Evolutionary conservation across 225 moss, liverwort and hornwort species (phyloP).

Genomic region (Takakia lepidozioides): DNA sequence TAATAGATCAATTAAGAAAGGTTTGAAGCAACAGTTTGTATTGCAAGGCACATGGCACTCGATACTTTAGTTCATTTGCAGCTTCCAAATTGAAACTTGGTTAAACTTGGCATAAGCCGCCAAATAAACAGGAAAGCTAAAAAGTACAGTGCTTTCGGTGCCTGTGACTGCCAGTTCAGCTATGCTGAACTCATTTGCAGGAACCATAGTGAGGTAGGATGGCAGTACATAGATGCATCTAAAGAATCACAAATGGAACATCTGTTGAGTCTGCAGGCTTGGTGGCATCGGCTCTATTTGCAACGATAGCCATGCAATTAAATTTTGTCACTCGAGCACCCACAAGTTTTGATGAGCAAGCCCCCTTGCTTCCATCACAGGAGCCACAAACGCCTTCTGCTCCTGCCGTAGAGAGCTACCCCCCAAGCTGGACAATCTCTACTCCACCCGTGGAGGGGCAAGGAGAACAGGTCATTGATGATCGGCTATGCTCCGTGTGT

Average conservation of each 20-base stretch:
- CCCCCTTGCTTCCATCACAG: constrained; percentile 28
- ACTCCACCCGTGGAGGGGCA: constrained; percentile 10
- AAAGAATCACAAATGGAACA: no score
- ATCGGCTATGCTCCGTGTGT: constrained; percentile 46
- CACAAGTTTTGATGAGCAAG: constrained; percentile 29
- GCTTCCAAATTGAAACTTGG: no score
- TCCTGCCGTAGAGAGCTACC: constrained; percentile 12
- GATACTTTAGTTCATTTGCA: no score
- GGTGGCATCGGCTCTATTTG: constrained; percentile 8
- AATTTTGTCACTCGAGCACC: constrained; percentile 7
- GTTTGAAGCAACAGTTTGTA: no score
- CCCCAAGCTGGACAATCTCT: constrained; percentile 14
- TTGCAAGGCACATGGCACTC: no score
- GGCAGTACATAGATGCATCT: no score
- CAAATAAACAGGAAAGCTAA: not conserved
- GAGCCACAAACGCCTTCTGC: constrained; percentile 6
- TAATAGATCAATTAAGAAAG: no score
- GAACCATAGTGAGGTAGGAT: not conserved
- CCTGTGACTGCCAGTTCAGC: no score
- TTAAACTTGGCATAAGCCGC: not conserved
- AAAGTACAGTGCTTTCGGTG: no score
- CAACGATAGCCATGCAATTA: constrained; percentile 10
- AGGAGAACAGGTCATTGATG: constrained; percentile 18
- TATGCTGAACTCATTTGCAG: not conserved
- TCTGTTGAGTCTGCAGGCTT: constrained; percentile 16